These are phyloP conservation scores for Trichoderma endophyticum DNA, from an alignment of 2,329 filamentous ascomycete species.

Conservation along the genomic window DNA sequence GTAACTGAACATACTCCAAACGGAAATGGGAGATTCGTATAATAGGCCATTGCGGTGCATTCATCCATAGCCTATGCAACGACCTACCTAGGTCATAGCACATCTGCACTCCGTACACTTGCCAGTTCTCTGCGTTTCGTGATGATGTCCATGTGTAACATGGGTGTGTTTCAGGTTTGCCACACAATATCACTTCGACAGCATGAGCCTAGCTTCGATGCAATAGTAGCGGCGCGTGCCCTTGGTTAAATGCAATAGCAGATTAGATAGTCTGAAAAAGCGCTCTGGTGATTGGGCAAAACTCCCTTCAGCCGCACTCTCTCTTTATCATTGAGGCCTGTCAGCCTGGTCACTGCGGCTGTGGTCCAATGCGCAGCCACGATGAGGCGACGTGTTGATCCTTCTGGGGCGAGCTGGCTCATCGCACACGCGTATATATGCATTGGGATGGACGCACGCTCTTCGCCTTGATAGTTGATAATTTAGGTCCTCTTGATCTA, in stretches of 20 bases:
- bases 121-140: not conserved
- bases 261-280: not conserved
- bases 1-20: not conserved
- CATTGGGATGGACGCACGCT: not conserved
- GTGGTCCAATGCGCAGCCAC: not conserved
- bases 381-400: not conserved
- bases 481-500: rapidly evolving
- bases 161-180: not conserved
- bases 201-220: not conserved
- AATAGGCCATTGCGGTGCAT: not conserved
- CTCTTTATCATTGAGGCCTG: not conserved
- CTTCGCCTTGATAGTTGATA: not conserved
- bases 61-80: not conserved
- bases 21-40: not conserved
- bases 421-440: not conserved
- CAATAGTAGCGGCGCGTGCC: not conserved
- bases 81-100: too few relatives aligned
- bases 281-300: not conserved
- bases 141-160: not conserved
- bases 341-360: not conserved
- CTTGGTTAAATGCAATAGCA: not conserved
- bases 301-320: not conserved
- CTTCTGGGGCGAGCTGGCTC: not conserved
- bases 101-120: too few relatives aligned
- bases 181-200: not conserved